A percentile compares a stretch with the other conserved stretches of the same genome.
Evolutionary conservation across 345 rosid genomes (phyloP).

Genomic region (Zanthoxylum bungeanum): DNA sequence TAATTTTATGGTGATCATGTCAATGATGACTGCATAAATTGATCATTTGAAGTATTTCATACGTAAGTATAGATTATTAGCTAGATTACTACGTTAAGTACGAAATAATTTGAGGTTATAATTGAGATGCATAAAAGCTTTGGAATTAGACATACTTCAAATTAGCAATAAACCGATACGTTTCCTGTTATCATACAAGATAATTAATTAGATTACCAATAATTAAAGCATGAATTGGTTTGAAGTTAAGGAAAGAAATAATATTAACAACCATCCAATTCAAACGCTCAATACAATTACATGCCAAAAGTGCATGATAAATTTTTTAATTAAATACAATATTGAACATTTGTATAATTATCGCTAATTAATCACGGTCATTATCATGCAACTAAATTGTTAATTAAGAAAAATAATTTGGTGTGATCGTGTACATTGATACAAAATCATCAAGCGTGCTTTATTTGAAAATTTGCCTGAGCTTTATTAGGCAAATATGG

Average conservation of each 20-base stretch:
- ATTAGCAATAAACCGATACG: not conserved
- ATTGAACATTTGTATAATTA: too few species aligned
- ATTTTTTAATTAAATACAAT: too few species aligned
- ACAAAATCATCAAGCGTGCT: conserved; percentile 14
- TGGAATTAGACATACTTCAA: not conserved
- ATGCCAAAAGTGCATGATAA: too few species aligned
- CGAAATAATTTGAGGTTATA: not conserved
- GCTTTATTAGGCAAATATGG: conserved; percentile 26
- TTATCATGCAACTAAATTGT: not conserved
- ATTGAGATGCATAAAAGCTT: conserved; percentile 1
- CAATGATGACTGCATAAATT: not conserved
- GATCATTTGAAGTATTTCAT: conserved; percentile 14
- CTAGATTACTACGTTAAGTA: not conserved
- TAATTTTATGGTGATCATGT: not conserved
- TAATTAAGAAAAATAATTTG: not conserved
- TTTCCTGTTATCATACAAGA: not conserved
- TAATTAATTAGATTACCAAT: not conserved
- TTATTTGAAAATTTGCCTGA: conserved; percentile 17
- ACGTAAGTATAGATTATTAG: conserved; percentile 17
- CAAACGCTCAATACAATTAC: too few species aligned
- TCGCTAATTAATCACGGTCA: not conserved
- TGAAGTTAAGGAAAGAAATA: not conserved
- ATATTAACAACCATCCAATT: too few species aligned
- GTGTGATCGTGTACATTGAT: not conserved
- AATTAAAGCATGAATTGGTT: not conserved